Conservation (phyloP, 805 yeast species). For the Ogataea nonfermentans region DNA sequence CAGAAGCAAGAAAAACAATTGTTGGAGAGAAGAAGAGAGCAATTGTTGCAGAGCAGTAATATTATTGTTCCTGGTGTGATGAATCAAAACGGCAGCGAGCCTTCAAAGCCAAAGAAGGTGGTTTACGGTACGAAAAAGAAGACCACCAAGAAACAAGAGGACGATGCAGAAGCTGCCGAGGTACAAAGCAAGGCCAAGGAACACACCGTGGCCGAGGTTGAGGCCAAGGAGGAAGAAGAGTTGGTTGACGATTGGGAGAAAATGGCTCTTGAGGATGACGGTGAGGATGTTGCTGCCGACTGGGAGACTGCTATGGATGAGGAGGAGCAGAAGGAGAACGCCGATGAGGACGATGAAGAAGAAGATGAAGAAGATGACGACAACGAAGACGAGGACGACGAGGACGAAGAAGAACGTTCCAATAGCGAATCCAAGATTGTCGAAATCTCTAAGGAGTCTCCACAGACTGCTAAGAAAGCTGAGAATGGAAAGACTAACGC, state of each 20-base stretch:
- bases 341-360: conserved; percentile 31
- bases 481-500: conserved; percentile 23
- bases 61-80: conserved; percentile 73
- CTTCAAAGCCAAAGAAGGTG: conserved; percentile 58
- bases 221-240: conserved; percentile 30
- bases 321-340: conserved; percentile 38
- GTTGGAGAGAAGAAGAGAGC: conserved; percentile 86
- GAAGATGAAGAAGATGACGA: conserved; percentile 32
- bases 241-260: conserved; percentile 87
- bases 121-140: conserved; percentile 75
- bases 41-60: conserved; percentile 70
- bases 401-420: conserved; percentile 27
- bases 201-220: conserved; percentile 44
- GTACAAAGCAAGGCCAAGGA: conserved; percentile 23
- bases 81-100: conserved; percentile 18
- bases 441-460: conserved; percentile 28
- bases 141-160: conserved; percentile 35
- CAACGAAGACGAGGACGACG: conserved; percentile 24
- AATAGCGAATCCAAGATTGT: conserved; percentile 19
- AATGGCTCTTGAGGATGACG: conserved; percentile 55
- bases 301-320: conserved; percentile 44
- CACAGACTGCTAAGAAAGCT: conserved; percentile 12
- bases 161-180: conserved; percentile 31
- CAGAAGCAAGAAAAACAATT: conserved; percentile 90
- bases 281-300: conserved; percentile 48